A percentile compares a stretch with the other conserved stretches of the same genome.
Conservation (phyloP, 2,329 filamentous ascomycete species). For the Penicillium sp. region DNA sequence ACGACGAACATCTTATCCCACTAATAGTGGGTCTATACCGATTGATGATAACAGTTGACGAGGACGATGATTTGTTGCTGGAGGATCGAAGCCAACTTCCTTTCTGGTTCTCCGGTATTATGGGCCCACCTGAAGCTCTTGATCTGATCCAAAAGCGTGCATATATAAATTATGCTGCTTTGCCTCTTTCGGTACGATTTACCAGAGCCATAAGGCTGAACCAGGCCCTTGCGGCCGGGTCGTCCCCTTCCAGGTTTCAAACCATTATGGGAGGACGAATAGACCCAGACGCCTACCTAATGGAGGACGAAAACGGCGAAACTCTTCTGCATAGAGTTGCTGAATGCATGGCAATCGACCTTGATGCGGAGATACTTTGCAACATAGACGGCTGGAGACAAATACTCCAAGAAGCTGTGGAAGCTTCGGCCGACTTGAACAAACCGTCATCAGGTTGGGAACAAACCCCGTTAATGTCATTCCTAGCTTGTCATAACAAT, state of each 20-base stretch:
- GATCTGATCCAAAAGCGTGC: neutral
- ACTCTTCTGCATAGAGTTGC: neutral
- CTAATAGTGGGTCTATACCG: no score
- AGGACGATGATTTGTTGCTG: no score
- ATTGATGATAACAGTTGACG: no score
- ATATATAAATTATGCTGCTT: neutral
- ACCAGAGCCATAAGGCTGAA: neutral
- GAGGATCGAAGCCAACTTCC: no score
- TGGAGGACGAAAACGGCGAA: neutral
- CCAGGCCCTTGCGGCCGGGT: rapidly evolving
- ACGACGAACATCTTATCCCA: no score
- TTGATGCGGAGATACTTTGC: rapidly evolving
- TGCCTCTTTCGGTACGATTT: neutral
- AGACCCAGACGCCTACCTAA: neutral
- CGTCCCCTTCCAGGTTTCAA: neutral
- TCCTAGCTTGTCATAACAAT: no score
- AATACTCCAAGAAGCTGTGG: neutral
- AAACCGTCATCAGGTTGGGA: neutral
- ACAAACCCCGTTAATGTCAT: neutral
- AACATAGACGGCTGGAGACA: neutral
- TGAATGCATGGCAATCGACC: neutral
- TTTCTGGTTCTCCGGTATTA: neutral
- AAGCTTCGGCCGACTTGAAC: neutral
- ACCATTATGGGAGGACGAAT: neutral
- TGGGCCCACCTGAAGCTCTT: neutral